These are phyloP conservation scores for Metschnikowia lochheadii DNA, from an alignment of 805 yeast species.

Conservation along the genomic window DNA sequence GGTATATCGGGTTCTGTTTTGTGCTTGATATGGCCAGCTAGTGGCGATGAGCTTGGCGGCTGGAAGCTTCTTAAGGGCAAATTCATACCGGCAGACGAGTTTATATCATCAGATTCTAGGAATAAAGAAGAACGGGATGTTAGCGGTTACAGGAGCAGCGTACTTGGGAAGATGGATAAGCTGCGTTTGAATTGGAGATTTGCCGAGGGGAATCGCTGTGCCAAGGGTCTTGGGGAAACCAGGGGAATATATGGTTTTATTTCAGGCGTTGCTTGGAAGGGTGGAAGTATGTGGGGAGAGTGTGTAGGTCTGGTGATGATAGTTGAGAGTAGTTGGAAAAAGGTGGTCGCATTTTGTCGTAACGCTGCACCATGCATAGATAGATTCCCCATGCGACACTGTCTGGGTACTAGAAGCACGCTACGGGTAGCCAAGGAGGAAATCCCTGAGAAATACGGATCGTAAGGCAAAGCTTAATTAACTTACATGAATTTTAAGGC, in stretches of 20 bases:
- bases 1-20: background rate
- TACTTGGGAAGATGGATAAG: background rate
- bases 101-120: background rate
- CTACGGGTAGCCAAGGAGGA: background rate
- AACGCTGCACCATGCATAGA: slow-evolving; percentile 3
- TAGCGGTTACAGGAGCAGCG: background rate
- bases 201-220: background rate
- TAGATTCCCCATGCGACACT: slow-evolving; percentile 2
- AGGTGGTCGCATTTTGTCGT: slow-evolving; percentile 1
- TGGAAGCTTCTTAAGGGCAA: slow-evolving; percentile 13
- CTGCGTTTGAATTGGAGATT: background rate
- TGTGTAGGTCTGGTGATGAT: background rate
- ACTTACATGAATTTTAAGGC: background rate
- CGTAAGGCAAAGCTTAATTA: too few relatives aligned
- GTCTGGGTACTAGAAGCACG: background rate
- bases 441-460: too few relatives aligned
- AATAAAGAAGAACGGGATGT: background rate
- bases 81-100: slow-evolving; percentile 3
- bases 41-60: slow-evolving; percentile 19
- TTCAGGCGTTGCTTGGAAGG: background rate
- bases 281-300: background rate
- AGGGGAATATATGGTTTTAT: too few relatives aligned
- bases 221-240: too few relatives aligned
- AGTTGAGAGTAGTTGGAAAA: background rate
- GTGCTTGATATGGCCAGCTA: slow-evolving; percentile 7